These are phyloP conservation scores for Dendrocalamus latiflorus DNA, from an alignment of 202 grass and related monocot genomes.

Conservation along the genomic window DNA sequence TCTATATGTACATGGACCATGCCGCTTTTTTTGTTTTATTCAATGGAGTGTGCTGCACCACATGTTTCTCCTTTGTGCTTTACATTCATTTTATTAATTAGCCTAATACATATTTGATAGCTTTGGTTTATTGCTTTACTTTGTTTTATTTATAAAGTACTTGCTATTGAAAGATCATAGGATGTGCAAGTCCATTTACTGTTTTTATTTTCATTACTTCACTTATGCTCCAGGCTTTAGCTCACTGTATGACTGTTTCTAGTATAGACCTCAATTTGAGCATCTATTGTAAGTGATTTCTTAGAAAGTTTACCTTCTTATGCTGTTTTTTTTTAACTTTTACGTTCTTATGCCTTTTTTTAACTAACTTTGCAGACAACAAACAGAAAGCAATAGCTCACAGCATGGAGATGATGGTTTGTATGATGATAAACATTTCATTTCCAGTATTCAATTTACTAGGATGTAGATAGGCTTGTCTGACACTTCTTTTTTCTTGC, in stretches of 20 bases:
- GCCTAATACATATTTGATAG: background rate
- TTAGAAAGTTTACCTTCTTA: conserved; percentile 1
- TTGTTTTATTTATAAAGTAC: conserved; percentile 3
- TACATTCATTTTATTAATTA: background rate
- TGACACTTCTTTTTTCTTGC: conserved; percentile 19
- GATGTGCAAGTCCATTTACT: background rate
- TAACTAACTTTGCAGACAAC: conserved; percentile 36
- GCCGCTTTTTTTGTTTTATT: background rate
- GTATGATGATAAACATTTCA: conserved; percentile 31
- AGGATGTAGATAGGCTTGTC: conserved; percentile 9
- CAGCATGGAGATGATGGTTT: conserved; percentile 38
- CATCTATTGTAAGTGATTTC: background rate
- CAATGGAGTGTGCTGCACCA: background rate
- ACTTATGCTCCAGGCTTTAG: background rate
- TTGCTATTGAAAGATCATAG: conserved; percentile 1
- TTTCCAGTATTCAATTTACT: conserved; percentile 27
- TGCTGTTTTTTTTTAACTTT: background rate
- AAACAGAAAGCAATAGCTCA: conserved; percentile 37
- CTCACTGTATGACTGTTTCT: background rate
- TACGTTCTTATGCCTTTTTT: background rate
- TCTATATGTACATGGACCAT: background rate
- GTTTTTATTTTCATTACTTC: background rate
- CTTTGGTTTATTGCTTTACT: background rate
- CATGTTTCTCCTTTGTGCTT: background rate
- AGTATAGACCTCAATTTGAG: background rate